Evolutionary conservation across 192 early-diverging fungal species (phyloP).

Genomic region (Entomortierella parvispora): DNA sequence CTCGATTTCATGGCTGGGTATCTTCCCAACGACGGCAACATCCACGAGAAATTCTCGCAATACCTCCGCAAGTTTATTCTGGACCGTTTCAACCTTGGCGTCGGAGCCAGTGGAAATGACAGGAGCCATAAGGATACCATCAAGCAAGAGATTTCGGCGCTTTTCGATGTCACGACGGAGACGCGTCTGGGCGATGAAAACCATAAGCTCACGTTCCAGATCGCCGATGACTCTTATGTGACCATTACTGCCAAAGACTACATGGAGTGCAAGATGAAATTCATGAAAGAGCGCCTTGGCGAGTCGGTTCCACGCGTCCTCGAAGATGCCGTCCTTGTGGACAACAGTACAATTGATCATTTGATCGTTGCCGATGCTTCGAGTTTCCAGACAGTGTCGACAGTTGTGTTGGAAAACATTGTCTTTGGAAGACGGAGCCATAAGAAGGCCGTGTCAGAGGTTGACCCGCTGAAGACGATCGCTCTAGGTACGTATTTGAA

Average conservation of each 20-base stretch:
- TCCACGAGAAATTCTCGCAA: not conserved
- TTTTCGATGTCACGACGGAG: not conserved
- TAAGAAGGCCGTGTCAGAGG: no score
- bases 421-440: no score
- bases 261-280: not conserved
- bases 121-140: not conserved
- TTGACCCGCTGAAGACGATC: no score
- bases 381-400: not conserved
- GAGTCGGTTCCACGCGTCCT: not conserved
- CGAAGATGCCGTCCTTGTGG: not conserved
- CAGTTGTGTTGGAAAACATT: not conserved
- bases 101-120: not conserved
- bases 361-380: conserved; percentile 1
- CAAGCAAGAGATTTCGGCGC: not conserved
- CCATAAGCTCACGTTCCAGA: not conserved
- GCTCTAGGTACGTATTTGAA: no score
- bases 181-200: not conserved
- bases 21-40: not conserved
- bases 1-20: not conserved
- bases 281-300: not conserved
- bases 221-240: not conserved
- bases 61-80: not conserved
- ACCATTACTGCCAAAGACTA: not conserved
- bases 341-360: not conserved
- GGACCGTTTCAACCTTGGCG: not conserved